phyloP scores from a whole-genome alignment of 208 protist genomes.

The Porcisia deanei region DNA sequence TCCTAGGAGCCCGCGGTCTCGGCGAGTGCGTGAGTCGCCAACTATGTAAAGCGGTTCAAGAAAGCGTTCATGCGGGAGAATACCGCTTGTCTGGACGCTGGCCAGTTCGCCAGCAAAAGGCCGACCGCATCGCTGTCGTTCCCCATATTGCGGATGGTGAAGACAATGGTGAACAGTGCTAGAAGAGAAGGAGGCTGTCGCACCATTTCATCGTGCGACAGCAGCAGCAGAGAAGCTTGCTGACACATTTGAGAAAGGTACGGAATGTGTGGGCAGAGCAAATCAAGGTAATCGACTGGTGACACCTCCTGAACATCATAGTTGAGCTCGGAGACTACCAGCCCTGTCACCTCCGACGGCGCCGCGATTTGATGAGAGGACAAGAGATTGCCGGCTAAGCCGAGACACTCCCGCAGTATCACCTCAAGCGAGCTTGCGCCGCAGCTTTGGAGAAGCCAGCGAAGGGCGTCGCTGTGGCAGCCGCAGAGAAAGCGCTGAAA shows the following conservation, averaged over 20 bases:
- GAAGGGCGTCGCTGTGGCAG: conserved; percentile 10
- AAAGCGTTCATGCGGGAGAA: conserved; percentile 33
- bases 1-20: background rate
- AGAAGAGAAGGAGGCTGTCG: conserved; percentile 20
- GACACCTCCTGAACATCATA: conserved; percentile 41
- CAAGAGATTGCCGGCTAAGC: conserved; percentile 23
- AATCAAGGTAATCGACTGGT: conserved; percentile 30
- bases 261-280: conserved; percentile 23
- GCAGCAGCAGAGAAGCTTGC: conserved; percentile 30
- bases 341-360: conserved; percentile 18
- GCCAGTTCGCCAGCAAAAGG: conserved; percentile 15
- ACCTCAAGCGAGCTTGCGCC: conserved; percentile 20
- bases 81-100: conserved; percentile 1
- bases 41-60: conserved; percentile 28
- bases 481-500: conserved; percentile 33
- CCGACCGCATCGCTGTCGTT: background rate
- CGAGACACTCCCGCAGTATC: conserved; percentile 34
- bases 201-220: conserved; percentile 33
- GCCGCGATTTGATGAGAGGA: conserved; percentile 24
- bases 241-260: conserved; percentile 38
- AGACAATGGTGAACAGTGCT: conserved; percentile 26
- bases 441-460: conserved; percentile 10
- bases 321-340: conserved; percentile 24
- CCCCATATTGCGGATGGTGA: conserved; percentile 31
- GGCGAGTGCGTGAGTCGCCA: background rate